Percentiles rank a stretch among this genome's conserved stretches.
Evolutionary conservation across 73 alveolate species (phyloP).

Genomic region (Paramecium octaurelia): DNA sequence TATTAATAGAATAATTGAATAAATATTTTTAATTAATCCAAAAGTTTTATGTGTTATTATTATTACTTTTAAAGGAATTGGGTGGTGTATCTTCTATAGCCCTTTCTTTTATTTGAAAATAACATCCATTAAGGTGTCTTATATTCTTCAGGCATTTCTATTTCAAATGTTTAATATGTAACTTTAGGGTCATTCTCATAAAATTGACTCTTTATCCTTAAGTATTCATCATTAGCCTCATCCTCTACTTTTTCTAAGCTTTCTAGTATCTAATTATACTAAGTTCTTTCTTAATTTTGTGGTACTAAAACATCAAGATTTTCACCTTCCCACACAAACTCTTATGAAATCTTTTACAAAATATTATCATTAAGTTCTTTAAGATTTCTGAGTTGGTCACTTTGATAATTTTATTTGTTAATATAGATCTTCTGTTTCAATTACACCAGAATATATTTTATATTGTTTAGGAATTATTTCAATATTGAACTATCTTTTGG

Average conservation of each 20-base stretch:
- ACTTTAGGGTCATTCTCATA: background rate
- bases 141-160: conserved; percentile 20
- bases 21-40: background rate
- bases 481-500: background rate
- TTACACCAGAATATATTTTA: background rate
- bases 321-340: conserved; percentile 41
- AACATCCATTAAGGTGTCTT: background rate
- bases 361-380: background rate
- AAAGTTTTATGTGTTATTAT: background rate
- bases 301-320: background rate
- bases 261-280: background rate
- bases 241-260: background rate
- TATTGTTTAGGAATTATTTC: background rate
- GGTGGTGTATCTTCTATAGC: background rate
- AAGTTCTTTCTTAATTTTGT: background rate
- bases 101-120: conserved; percentile 8
- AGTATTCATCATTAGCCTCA: background rate
- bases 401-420: background rate
- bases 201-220: background rate
- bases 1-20: background rate
- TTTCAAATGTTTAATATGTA: background rate
- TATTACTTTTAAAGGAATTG: background rate
- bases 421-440: background rate
- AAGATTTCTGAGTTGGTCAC: background rate
- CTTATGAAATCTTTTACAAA: background rate